Conservation (phyloP, 1,284 basidiomycete genomes). For the Prillingera fragicola region DNA sequence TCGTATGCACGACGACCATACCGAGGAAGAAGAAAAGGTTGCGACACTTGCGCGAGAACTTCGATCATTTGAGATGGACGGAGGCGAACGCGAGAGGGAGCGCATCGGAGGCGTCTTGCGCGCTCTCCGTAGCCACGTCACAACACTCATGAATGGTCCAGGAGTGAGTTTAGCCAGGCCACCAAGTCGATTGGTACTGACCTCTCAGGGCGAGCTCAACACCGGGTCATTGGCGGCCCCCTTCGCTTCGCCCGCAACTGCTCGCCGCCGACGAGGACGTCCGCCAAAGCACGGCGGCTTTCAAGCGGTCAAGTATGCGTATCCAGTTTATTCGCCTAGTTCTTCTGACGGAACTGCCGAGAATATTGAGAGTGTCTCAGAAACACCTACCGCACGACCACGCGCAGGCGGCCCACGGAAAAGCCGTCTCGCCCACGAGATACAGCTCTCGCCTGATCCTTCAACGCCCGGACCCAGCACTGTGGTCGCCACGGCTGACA, state of each 20-base stretch:
- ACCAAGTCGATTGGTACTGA: neutral
- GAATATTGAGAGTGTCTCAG: neutral
- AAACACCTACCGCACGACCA: slow-evolving; percentile 1
- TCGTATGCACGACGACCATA: slow-evolving; percentile 22
- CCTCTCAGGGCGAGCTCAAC: slow-evolving; percentile 1
- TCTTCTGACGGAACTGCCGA: neutral
- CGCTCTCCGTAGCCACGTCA: slow-evolving; percentile 15
- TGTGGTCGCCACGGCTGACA: neutral
- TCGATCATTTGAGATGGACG: slow-evolving; percentile 17
- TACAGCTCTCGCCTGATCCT: slow-evolving; percentile 1
- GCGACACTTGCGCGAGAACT: no score
- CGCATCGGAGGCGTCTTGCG: slow-evolving; percentile 23
- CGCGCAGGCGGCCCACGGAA: neutral
- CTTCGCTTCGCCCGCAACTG: slow-evolving; percentile 36
- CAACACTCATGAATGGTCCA: slow-evolving; percentile 7
- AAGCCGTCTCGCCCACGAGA: slow-evolving; percentile 17
- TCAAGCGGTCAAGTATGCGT: slow-evolving; percentile 3
- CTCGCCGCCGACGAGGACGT: slow-evolving; percentile 28
- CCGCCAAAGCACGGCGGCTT: slow-evolving; percentile 24
- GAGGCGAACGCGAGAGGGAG: slow-evolving; percentile 23
- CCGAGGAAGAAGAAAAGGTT: slow-evolving; percentile 23
- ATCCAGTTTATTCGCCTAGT: neutral
- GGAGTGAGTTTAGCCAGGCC: slow-evolving; percentile 8
- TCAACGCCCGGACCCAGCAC: slow-evolving; percentile 5
- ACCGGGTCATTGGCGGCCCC: slow-evolving; percentile 11